Evolutionary conservation across 2,329 filamentous ascomycete genomes (phyloP).

Genomic region (Thielaviopsis euricoi): DNA sequence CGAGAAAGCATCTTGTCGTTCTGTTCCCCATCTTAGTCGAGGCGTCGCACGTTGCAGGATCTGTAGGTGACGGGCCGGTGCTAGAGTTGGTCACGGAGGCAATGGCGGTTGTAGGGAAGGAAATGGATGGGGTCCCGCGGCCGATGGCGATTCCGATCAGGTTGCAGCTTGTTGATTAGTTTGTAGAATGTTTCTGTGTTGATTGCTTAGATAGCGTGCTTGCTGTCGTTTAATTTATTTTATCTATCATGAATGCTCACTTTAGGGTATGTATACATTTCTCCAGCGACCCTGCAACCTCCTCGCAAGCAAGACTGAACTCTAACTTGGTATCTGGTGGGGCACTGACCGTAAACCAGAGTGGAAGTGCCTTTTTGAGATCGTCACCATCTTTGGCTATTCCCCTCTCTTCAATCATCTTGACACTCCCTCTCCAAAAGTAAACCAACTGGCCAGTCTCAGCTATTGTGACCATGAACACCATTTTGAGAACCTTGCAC

Average conservation of each 20-base stretch:
- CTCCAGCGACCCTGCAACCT: conserved; percentile 50
- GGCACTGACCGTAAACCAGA: conserved; percentile 13
- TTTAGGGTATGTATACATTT: conserved; percentile 7
- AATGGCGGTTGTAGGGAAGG: conserved; percentile 43
- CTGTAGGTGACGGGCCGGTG: conserved; percentile 43
- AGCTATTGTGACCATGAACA: conserved; percentile 17
- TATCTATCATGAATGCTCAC: not conserved
- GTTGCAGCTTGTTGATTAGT: not conserved
- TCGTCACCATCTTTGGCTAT: not conserved
- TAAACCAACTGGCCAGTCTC: conserved; percentile 45
- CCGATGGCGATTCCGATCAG: not conserved
- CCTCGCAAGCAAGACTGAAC: conserved; percentile 66
- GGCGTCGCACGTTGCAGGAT: conserved; percentile 40
- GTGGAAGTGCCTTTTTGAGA: not conserved
- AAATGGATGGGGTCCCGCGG: conserved; percentile 23
- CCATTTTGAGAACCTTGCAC: conserved; percentile 48
- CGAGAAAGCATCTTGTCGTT: conserved; percentile 59
- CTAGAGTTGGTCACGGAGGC: conserved; percentile 39
- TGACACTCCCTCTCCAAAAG: conserved; percentile 48
- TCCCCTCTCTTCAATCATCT: conserved; percentile 37
- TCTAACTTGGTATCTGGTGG: conserved; percentile 36
- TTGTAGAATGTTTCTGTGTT: not conserved
- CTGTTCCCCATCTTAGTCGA: conserved; percentile 64
- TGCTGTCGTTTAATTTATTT: not conserved
- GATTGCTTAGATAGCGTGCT: not conserved